Conservation (phyloP, 768 basidiomycete species). For the Calocybe gangraenosa region DNA sequence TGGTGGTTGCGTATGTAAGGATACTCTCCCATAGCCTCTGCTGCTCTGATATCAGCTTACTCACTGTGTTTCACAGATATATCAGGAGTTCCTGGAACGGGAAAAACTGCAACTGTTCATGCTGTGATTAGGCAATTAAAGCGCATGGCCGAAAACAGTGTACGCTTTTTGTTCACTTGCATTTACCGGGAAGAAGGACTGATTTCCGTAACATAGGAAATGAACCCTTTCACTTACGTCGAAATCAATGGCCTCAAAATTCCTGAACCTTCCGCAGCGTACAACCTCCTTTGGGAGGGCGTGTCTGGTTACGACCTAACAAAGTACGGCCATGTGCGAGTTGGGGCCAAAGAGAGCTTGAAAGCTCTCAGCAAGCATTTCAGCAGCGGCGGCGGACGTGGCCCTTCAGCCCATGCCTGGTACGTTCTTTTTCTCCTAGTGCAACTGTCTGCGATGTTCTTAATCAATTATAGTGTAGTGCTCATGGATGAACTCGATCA, state of each 20-base stretch:
- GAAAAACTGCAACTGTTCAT: slow-evolving; percentile 97
- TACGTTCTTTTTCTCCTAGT: slow-evolving; percentile 28
- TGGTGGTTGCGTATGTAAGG: slow-evolving; percentile 93
- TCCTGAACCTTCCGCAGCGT: slow-evolving; percentile 90
- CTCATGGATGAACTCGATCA: slow-evolving; percentile 99
- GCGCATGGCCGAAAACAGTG: slow-evolving; percentile 78
- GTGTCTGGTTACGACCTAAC: slow-evolving; percentile 75
- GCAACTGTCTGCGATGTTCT: background rate
- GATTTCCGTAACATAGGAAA: slow-evolving; percentile 56
- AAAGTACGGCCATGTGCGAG: slow-evolving; percentile 57
- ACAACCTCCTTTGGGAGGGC: slow-evolving; percentile 88
- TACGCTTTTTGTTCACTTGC: slow-evolving; percentile 30
- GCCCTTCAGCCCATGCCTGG: slow-evolving; percentile 89
- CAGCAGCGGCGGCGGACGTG: slow-evolving; percentile 47
- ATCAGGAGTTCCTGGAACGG: slow-evolving; percentile 97
- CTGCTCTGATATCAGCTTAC: background rate
- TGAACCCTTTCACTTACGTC: slow-evolving; percentile 91
- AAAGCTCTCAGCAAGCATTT: slow-evolving; percentile 78
- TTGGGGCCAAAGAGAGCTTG: slow-evolving; percentile 79
- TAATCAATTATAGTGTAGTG: slow-evolving; percentile 62
- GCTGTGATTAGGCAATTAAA: slow-evolving; percentile 88
- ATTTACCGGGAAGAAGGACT: background rate
- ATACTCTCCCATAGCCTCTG: slow-evolving; percentile 1
- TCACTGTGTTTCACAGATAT: slow-evolving; percentile 63
- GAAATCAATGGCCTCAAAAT: slow-evolving; percentile 97